Percentiles rank a stretch among this genome's conserved stretches.
Conservation (phyloP, 306 rosid species). For the Acacia crassicarpa region DNA sequence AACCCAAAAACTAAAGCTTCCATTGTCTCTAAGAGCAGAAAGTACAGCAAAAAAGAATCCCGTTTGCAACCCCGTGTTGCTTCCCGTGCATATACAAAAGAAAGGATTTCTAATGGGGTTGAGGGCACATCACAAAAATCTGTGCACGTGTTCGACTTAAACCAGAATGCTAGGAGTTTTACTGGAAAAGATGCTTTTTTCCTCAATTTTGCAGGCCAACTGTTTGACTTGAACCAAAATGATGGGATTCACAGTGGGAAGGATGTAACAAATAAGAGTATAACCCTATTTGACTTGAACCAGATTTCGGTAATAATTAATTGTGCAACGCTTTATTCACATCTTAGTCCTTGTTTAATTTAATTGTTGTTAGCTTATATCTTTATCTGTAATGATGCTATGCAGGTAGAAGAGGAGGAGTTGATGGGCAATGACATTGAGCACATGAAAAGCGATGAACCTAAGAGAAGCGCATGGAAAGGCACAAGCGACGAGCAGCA, state of each 20-base stretch:
- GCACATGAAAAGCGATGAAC: slow-evolving; percentile 55
- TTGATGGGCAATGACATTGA: slow-evolving; percentile 50
- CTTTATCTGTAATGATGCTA: not conserved
- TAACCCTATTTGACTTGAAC: slow-evolving; percentile 79
- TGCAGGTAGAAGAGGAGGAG: slow-evolving; percentile 90
- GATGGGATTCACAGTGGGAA: slow-evolving; percentile 58
- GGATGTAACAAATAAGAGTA: slow-evolving; percentile 59
- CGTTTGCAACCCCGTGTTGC: slow-evolving; percentile 23
- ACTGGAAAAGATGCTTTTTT: slow-evolving; percentile 48
- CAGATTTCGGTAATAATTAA: slow-evolving; percentile 79
- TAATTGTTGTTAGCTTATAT: slow-evolving; percentile 22
- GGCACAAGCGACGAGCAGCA: slow-evolving; percentile 63
- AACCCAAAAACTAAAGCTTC: slow-evolving; percentile 46
- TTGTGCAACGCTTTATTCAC: slow-evolving; percentile 1
- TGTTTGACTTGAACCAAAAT: slow-evolving; percentile 60
- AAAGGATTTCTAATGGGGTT: slow-evolving; percentile 41
- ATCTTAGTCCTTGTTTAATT: slow-evolving; percentile 14
- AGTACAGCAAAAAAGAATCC: slow-evolving; percentile 50
- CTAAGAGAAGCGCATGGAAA: slow-evolving; percentile 63
- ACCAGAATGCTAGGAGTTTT: slow-evolving; percentile 56
- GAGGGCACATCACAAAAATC: slow-evolving; percentile 40
- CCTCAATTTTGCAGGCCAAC: slow-evolving; percentile 40
- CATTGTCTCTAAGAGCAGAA: slow-evolving; percentile 48
- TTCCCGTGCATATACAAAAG: slow-evolving; percentile 55
- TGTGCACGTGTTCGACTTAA: slow-evolving; percentile 56